Evolutionary conservation across 75 land plant genomes (phyloP), one percentile per base, ranked within the genome.

Genomic region (Pinus tabuliformis): DNA sequence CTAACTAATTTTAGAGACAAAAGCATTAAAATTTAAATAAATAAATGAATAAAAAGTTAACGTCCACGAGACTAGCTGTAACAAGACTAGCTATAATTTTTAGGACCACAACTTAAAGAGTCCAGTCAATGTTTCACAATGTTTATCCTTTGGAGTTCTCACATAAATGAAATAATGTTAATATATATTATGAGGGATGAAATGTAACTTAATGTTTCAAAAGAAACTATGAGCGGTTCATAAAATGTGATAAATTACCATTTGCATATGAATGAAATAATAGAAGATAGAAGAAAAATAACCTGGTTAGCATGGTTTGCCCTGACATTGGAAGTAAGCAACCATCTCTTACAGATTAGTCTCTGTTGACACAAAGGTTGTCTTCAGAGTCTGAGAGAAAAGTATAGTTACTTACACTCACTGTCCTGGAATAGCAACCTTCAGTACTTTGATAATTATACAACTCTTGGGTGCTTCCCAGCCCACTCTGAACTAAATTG

Each of bases 371-470:
- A 28, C 74, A 73, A 30, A 54, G 16, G 26, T 54, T 59, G 21
- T 59, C 61, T 59, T 17, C 21, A n/a, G 18, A 59, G 5, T 91
- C 89, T 77, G 74, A 30, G 56, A 89, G 73, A 80, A 90, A 89
- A 22, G 92, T 88, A 83, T 90, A 88, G 82, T 96, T 91, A 17
- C 81, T 74, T 72, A 83, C 83, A 76, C 87, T 86, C 57, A 93
- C 79, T 39, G 76, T 81, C 49, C 92, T 83, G 16, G 79, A 80
- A 76, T 93, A 96, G 74, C 96, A 96, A 4, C 81, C 87, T 3
- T 83, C 72, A 45, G 56, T 75, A 17, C 90, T 80, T 3, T 81
- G 49, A 71, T 85, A 91, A 30, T 36, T 73, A 64, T 93, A 93
- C 6, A 24, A 68, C 82, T 96, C 87, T 58, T 87, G 80, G 1